A percentile compares a stretch with the other conserved stretches of the same genome.
Conservation (phyloP, 225 moss, liverwort and hornwort genomes). For the Polytrichum commune region DNA sequence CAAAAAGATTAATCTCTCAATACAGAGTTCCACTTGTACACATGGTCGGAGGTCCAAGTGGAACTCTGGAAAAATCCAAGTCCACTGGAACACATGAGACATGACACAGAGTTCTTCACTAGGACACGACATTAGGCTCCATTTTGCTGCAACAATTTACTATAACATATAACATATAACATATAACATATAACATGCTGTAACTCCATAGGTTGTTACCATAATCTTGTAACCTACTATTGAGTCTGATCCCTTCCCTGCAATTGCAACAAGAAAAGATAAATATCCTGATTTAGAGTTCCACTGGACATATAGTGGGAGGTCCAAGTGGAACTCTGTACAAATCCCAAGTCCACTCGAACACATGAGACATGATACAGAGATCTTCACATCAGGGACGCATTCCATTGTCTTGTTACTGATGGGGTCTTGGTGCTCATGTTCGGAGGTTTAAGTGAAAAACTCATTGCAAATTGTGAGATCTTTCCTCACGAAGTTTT, state of each 20-base stretch:
- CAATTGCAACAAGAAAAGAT: no score
- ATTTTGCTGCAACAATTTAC: no score
- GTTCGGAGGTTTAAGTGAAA: slow-evolving; percentile 30
- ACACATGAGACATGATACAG: not conserved
- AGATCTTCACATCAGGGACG: slow-evolving; percentile 1
- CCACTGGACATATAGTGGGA: no score
- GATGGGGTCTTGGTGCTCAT: slow-evolving; percentile 78
- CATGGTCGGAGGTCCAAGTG: not conserved
- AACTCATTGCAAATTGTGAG: no score
- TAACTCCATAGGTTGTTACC: no score
- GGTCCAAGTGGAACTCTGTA: not conserved
- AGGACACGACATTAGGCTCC: slow-evolving; percentile 61
- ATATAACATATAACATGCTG: no score
- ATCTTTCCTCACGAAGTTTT: not conserved
- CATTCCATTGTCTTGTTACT: slow-evolving; percentile 72
- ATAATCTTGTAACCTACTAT: no score
- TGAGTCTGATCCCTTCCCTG: not conserved
- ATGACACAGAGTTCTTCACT: no score
- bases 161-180: no score
- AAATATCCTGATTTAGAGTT: not conserved
- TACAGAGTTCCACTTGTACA: no score
- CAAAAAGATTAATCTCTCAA: not conserved
- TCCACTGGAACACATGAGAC: not conserved
- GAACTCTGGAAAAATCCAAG: not conserved
- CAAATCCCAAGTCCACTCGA: not conserved